Base-by-base conservation (phyloP, 345 rosid species). In the Iberis pinnata region DNA sequence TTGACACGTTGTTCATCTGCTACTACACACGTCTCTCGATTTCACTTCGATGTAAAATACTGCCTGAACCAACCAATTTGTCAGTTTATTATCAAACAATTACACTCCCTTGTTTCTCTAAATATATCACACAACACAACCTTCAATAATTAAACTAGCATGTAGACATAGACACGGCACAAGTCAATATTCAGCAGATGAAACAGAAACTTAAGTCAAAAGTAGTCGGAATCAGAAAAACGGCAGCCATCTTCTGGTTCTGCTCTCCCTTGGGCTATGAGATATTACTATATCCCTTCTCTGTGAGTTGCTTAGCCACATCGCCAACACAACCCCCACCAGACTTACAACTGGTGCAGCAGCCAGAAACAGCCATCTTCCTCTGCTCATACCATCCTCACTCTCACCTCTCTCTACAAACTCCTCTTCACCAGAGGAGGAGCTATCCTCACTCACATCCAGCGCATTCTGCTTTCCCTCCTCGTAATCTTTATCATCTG, bases 341-440 rank as follows among this genome's bases (percentile, higher is more conserved):
- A 87, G 78, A 65, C 93, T 69, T 29, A 87, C 77, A 62, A 87
- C 82, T 44, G 96, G 96, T n/a, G 86, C 83, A 41, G 92, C 95
- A 32, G 88, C 86, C 25, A 80, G 67, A 57, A 72, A 70, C 53
- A 90, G 58, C 98, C 96, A 84, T 63, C 88, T 72, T 67, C 92
- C 78, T 61, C 83, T 73, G 55, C 59, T 56, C 68, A 67, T 51
- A 2, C 43, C 36, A 15, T 55, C 40, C 8, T 67, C 56, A 41
- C 60, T 50, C 24, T 31, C 64, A 36, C 62, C 65, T 11, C 56
- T 63, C 13, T 60, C 74, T 46, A 61, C 41, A 51, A 17, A 40
- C 17, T 58, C 84, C 52, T 68, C 58, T 47, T 40, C 68, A 48
- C 63, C 68, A 7, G 63, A 63, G 10, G 71, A 71, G 69, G 72